Evolutionary conservation across 2,329 filamentous ascomycete genomes (phyloP), one percentile per base, ranked within the genome.

Genomic region (Alternaria viburni): DNA sequence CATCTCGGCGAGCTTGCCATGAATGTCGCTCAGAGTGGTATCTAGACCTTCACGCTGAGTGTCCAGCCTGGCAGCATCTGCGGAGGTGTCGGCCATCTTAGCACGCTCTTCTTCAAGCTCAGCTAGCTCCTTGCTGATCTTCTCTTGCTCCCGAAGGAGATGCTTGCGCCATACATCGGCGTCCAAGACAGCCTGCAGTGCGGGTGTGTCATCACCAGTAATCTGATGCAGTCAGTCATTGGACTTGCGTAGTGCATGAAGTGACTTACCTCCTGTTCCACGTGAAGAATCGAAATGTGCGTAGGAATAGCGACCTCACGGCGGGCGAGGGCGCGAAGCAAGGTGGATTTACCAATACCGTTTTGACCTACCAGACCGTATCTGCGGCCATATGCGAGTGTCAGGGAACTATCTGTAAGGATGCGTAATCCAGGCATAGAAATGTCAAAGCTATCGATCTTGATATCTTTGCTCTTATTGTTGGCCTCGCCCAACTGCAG

Each of bases 301-400:
- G 93, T 96, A 11, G 96, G 96, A 81, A 99, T 96, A 5, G 94
- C 88, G 63, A 99, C 88, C 78, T 99, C 96, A 91, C 96, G 89
- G 75, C 93, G 90, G 75, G 94, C 96, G 69, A 99, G 85, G 15
- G 96, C 96, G 71, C 96, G 88, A 66, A 99, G 87, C 68, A 99
- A 85, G n/a, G 96, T 99, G 78, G 93, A 85, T 81, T 86, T 86
- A 77, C 83, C 96, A 69, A 99, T 95, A 93, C 96, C 96, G 88
- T 99, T 99, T 86, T 98, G 92, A 86, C 96, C 96, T 71, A 99
- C 96, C 69, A 99, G 85, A 89, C 96, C 96, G 81, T 99, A 99
- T 69, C 96, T 90, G 77, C 94, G 90, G 57, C 95, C 93, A 80
- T 97, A 97, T 0, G 96, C 91, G 68, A 99, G 86, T 2, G 93